Evolutionary conservation across 169 alveolate genomes (phyloP).

Genomic region (Toxoplasma gondii): DNA sequence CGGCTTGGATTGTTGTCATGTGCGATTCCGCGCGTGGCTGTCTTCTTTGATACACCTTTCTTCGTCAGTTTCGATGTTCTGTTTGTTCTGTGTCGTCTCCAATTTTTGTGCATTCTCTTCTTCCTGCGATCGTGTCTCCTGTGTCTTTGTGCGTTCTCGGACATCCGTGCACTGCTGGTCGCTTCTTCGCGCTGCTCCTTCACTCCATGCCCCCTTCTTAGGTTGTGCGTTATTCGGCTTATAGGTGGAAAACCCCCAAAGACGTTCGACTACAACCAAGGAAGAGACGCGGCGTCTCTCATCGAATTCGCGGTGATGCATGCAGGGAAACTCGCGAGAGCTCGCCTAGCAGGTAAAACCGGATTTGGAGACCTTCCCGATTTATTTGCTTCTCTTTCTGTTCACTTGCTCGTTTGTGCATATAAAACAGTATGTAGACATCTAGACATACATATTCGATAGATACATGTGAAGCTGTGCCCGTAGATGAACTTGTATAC

Average conservation of each 20-base stretch:
- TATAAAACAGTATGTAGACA: neutral
- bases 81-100: too few species aligned
- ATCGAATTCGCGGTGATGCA: slow-evolving; percentile 47
- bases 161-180: too few species aligned
- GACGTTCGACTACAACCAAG: slow-evolving; percentile 53
- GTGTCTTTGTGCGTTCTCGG: too few species aligned
- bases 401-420: neutral
- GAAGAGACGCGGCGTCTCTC: slow-evolving; percentile 47
- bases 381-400: too few species aligned
- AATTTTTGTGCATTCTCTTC: too few species aligned
- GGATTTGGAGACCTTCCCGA: too few species aligned
- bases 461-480: neutral
- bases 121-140: too few species aligned
- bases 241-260: slow-evolving; percentile 63
- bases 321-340: slow-evolving; percentile 53
- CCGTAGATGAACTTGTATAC: neutral
- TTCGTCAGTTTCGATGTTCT: too few species aligned
- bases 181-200: too few species aligned
- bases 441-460: neutral
- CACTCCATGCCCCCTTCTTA: neutral
- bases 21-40: too few species aligned
- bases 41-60: too few species aligned
- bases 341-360: slow-evolving; percentile 56
- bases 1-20: too few species aligned
- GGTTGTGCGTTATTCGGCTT: neutral